Conservation (phyloP, 2,329 filamentous ascomycete species). For the Parastagonospora nodorum region DNA sequence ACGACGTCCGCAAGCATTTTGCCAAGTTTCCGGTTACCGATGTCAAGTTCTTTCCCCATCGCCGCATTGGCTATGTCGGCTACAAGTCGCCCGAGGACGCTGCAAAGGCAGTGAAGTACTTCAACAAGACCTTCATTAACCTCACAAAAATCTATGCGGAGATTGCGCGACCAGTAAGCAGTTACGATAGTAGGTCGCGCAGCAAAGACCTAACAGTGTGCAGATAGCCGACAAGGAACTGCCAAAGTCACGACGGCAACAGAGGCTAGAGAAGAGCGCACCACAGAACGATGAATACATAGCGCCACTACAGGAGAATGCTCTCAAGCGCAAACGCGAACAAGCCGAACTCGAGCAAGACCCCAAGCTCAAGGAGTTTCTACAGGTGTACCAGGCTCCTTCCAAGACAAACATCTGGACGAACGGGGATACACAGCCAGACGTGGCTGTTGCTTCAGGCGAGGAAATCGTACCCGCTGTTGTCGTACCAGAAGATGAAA, state of each 20-base stretch:
- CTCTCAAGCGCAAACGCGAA: conserved; percentile 72
- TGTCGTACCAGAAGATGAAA: conserved; percentile 55
- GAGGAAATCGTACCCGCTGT: conserved; percentile 26
- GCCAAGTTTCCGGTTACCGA: conserved; percentile 82
- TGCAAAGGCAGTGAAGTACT: conserved; percentile 84
- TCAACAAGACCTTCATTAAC: conserved; percentile 92
- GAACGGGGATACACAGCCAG: conserved; percentile 54
- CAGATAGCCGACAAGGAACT: conserved; percentile 43
- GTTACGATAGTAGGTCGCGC: background rate
- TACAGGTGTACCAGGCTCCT: conserved; percentile 77
- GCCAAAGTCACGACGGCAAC: conserved; percentile 41
- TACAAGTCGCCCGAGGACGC: conserved; percentile 85
- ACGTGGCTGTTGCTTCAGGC: conserved; percentile 13
- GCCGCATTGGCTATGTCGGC: conserved; percentile 93
- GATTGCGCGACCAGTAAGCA: conserved; percentile 76
- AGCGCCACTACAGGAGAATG: conserved; percentile 31
- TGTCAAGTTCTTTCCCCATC: conserved; percentile 84
- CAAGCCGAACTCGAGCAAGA: conserved; percentile 58
- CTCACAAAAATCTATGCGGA: conserved; percentile 95
- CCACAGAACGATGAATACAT: conserved; percentile 32
- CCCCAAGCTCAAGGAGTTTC: conserved; percentile 82
- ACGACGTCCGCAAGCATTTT: conserved; percentile 89
- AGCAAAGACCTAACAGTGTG: conserved; percentile 30
- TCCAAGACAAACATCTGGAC: conserved; percentile 69
- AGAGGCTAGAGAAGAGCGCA: conserved; percentile 31